A percentile compares a stretch with the other conserved stretches of the same genome.
phyloP scores from a whole-genome alignment of 108 stramenopile genomes.

The Fragilaria crotonensis region DNA sequence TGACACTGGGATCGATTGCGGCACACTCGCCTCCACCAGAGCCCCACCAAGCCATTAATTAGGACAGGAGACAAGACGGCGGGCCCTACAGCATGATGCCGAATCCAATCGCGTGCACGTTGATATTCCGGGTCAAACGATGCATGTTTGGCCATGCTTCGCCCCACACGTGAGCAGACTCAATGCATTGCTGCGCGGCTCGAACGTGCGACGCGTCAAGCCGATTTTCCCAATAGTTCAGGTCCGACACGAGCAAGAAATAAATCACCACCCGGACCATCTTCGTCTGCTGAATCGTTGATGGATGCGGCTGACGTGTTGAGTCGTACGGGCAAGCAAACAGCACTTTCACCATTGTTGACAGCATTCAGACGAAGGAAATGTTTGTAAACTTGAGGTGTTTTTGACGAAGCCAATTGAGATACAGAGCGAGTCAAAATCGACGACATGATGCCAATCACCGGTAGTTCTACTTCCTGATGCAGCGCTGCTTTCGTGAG shows the following conservation, averaged over 20 bases:
- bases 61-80: conserved; percentile 39
- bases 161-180: conserved; percentile 34
- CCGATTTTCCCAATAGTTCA: conserved; percentile 23
- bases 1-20: conserved; percentile 20
- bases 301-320: too few species aligned
- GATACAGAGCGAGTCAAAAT: too few species aligned
- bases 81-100: conserved; percentile 39
- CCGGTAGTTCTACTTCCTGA: too few species aligned
- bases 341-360: too few species aligned
- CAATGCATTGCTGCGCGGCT: conserved; percentile 31
- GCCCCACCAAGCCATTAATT: conserved; percentile 38
- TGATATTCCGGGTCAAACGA: conserved; percentile 44
- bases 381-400: too few species aligned
- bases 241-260: conserved; percentile 1
- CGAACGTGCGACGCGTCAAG: conserved; percentile 34
- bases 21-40: conserved; percentile 43
- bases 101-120: conserved; percentile 41
- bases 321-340: too few species aligned
- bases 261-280: conserved; percentile 1
- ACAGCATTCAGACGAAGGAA: too few species aligned
- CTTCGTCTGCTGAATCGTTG: too few species aligned
- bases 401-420: too few species aligned
- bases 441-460: too few species aligned
- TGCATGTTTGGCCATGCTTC: conserved; percentile 28
- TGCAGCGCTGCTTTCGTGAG: too few species aligned